phyloP scores from a whole-genome alignment of 164 flowering plant genomes.

The Magnolia changhungtana region DNA sequence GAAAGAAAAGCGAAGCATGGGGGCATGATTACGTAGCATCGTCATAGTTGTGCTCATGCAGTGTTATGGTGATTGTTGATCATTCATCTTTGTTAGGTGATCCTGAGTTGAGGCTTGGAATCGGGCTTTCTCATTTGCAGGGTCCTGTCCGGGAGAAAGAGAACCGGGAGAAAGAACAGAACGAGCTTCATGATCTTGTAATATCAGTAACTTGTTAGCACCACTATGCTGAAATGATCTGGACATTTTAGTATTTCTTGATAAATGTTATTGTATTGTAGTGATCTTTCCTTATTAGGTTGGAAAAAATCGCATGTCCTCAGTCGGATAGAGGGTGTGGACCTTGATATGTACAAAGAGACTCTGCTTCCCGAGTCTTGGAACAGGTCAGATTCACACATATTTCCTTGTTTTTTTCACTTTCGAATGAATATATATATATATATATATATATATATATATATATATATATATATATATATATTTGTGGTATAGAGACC shows the following conservation, averaged over 20 bases:
- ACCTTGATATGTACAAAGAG: conserved; percentile 92
- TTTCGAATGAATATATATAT: conserved; percentile 34
- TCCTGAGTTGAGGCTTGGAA: conserved; percentile 87
- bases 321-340: conserved; percentile 95
- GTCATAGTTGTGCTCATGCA: conserved; percentile 26
- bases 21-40: conserved; percentile 48
- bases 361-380: conserved; percentile 80
- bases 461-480: no score
- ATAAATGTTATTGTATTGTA: conserved; percentile 15
- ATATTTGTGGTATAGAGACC: no score
- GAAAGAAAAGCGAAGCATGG: conserved; percentile 51
- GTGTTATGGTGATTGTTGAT: conserved; percentile 72
- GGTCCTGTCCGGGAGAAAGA: conserved; percentile 90
- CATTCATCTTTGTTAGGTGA: conserved; percentile 81
- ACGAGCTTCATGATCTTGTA: no score
- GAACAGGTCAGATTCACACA: conserved; percentile 83
- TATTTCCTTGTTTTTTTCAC: not conserved
- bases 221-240: no score
- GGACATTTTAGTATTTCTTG: conserved; percentile 6
- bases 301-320: conserved; percentile 94
- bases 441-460: no score
- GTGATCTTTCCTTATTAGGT: no score
- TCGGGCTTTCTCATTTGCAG: no score
- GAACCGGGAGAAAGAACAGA: conserved; percentile 94
- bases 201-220: no score